Conservation (phyloP, 176 grass and related monocot species). For the Elaeis guineensis region DNA sequence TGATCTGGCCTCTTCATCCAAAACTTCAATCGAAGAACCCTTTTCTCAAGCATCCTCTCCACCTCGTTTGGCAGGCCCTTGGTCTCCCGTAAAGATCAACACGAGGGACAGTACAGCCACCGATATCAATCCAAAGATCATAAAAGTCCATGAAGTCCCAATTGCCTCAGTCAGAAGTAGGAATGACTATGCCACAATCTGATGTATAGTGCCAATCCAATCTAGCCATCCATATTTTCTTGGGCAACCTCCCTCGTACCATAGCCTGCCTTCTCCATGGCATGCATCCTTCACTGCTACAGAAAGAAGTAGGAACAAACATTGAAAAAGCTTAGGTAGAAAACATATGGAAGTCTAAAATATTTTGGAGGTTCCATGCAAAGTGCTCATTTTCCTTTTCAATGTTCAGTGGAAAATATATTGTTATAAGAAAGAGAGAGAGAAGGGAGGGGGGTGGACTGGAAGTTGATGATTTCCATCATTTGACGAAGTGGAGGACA, state of each 20-base stretch:
- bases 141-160: conserved; percentile 59
- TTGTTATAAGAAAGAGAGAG: too few relatives aligned
- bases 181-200: conserved; percentile 63
- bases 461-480: too few relatives aligned
- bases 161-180: conserved; percentile 56
- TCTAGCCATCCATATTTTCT: conserved; percentile 64
- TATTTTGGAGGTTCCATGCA: too few relatives aligned
- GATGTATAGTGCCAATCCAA: conserved; percentile 63
- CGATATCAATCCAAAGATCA: conserved; percentile 54
- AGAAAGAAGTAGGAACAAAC: not conserved
- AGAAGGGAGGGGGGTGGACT: too few relatives aligned
- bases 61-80: conserved; percentile 85
- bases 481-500: too few relatives aligned
- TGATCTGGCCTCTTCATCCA: conserved; percentile 16
- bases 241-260: conserved; percentile 78
- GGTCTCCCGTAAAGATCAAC: conserved; percentile 64
- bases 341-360: not conserved
- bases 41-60: conserved; percentile 65
- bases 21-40: conserved; percentile 31
- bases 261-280: conserved; percentile 26
- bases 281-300: conserved; percentile 37
- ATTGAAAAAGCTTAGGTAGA: too few relatives aligned
- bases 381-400: too few relatives aligned
- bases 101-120: conserved; percentile 49
- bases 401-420: too few relatives aligned